Base-by-base conservation (phyloP, 768 basidiomycete species). In the Tylopilus vinaceipallidus region DNA sequence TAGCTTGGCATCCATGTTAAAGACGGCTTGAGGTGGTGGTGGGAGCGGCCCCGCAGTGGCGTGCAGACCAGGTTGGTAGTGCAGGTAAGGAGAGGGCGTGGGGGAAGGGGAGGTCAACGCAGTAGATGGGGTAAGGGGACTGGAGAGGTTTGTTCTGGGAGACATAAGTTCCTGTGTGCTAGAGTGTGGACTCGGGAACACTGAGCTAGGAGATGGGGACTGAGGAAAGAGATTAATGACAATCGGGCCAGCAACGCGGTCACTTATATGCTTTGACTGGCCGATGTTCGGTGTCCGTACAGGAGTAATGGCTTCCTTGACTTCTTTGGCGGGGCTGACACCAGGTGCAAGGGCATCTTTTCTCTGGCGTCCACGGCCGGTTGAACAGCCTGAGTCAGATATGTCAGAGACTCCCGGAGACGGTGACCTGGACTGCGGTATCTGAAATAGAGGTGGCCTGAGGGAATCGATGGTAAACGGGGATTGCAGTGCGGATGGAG, bases 1-100 rank as follows among this genome's bases (percentile, higher is more conserved):
- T 9, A 76, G 69, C 42, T 64, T 72, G 12, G 71, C 70, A 42
- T 76, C 71, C 27, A 81, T 73, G 49, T 70, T 71, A 47, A 82
- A 76, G 48, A 73, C 65, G 17, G 82, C 76, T 50, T 82, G 73
- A 3, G 87, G 85, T 9, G 86, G 86, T 27, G 81, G 79, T 24
- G 88, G 86, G 50, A 86, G 73, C 40, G 88, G 87, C 4, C 86
- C 84, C 35, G 86, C 87, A 20, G 78, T 87, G 7, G 85, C 75
- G 66, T 90, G 84, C 2, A 84, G 58, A 42, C 82, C 85, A 41
- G 84, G 83, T 50, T 85, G 77, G 59, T 88, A 86, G 57, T 75
- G 68, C 45, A 83, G 66, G 62, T 81, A 85, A 8, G 76, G 63
- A 10, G 75, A 71, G 27, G 59, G 52, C 11, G 56, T 47, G 38